These are phyloP conservation scores for Fomitopsis betulina DNA, from an alignment of 1,284 basidiomycete genomes.

Conservation along the genomic window DNA sequence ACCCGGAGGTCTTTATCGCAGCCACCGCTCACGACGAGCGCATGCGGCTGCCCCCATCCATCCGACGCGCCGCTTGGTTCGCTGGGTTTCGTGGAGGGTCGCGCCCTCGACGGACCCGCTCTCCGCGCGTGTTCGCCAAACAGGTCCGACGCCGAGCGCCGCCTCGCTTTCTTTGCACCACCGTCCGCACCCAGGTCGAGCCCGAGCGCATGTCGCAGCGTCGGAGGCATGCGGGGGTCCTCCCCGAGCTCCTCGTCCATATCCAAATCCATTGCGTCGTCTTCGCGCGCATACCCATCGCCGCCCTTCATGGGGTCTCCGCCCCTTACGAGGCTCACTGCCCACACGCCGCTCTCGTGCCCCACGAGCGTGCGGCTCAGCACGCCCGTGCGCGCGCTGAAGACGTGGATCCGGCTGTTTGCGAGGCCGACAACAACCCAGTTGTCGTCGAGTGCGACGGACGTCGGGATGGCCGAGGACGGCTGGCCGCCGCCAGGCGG, in stretches of 20 bases:
- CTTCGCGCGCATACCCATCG: neutral
- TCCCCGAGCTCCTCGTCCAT: slow-evolving; percentile 2
- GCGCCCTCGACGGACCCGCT: slow-evolving; percentile 9
- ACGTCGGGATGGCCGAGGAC: slow-evolving; percentile 50
- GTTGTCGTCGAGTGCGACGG: slow-evolving; percentile 79
- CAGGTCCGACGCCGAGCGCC: slow-evolving; percentile 6
- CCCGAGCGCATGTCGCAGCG: slow-evolving; percentile 30
- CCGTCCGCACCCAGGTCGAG: slow-evolving; percentile 22
- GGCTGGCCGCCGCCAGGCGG: slow-evolving; percentile 11
- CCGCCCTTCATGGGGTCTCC: slow-evolving; percentile 15
- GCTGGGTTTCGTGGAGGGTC: slow-evolving; percentile 38
- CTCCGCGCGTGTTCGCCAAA: slow-evolving; percentile 3
- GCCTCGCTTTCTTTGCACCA: slow-evolving; percentile 6
- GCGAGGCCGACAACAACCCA: slow-evolving; percentile 92
- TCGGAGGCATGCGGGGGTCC: slow-evolving; percentile 26
- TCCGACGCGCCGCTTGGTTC: slow-evolving; percentile 62
- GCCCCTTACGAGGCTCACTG: slow-evolving; percentile 66
- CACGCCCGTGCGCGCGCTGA: slow-evolving; percentile 77
- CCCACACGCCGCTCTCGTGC: slow-evolving; percentile 92
- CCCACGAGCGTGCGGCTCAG: slow-evolving; percentile 78
- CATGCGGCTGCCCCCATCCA: slow-evolving; percentile 62
- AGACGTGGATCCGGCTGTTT: slow-evolving; percentile 85
- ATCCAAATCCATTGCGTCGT: neutral
- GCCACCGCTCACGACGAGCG: slow-evolving; percentile 87
- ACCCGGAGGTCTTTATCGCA: slow-evolving; percentile 89